Base-by-base conservation (phyloP, 352 stramenopile species). In the Pythium grandisporangium region DNA sequence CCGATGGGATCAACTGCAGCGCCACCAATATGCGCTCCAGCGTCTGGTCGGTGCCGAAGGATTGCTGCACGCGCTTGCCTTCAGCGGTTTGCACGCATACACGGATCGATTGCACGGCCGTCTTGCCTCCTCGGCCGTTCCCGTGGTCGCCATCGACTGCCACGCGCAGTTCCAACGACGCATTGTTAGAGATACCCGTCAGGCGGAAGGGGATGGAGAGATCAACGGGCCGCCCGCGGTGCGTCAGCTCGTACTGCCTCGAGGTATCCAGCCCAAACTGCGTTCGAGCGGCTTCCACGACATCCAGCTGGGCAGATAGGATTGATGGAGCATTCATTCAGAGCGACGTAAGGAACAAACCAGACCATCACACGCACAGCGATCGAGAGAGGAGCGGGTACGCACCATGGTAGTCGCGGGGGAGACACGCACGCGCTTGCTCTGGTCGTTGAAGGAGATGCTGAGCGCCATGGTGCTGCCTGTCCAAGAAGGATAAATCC, bases 171-270 rank as follows among this genome's bases (percentile, higher is more conserved):
- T 94, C 75, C 17, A 94, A 41, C 11, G 55, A 51, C 13, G 82
- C 79, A 39, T 93, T 93, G 50, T 89, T 89, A 26, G 82, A 89
- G 19, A 94, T 69, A 23, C 82, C 82, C 12, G 82, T 90, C 21
- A 94, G 63, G 4, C 79, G 75, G 42, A 94, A 94, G 25, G 82
- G 79, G 34, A 91, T 71, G 14, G 82, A 87, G 30, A 90, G 48
- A 44, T 94, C 82, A 16, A 94, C 55, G 6, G 66, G 34, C 12
- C 57, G 68, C 30, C 60, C 62, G 37, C 77, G 79, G 49, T 93
- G 80, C 35, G 73, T 42, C 14, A 94, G 62, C 48, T 90, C 63
- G 42, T 57, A 83, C 41, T 70, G 59, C 22, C 41, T 37, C 22
- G 63, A 48, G 20, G 65, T 53, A 20, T 52, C 45, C 30, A 94